These are phyloP conservation scores for Ploettnerulaceae sp. DNA, from an alignment of 2,329 filamentous ascomycete genomes.

Conservation along the genomic window DNA sequence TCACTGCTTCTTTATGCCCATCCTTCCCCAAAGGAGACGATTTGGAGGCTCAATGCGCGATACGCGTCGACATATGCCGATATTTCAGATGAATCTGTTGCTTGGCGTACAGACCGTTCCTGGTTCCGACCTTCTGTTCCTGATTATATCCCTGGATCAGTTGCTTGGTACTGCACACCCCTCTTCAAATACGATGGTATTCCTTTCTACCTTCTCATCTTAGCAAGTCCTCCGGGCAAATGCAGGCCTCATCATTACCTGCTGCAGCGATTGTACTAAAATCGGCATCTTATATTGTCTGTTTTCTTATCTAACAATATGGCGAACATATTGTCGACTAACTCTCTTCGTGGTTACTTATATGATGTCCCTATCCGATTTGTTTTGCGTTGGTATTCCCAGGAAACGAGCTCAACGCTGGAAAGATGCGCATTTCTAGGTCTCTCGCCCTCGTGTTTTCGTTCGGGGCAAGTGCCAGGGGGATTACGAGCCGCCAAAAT, in stretches of 20 bases:
- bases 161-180: slow-evolving; percentile 1
- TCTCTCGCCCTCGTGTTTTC: neutral
- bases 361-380: neutral
- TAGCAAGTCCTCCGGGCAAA: neutral
- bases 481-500: neutral
- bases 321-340: no score
- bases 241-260: no score
- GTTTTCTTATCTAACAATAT: no score
- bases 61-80: neutral
- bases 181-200: neutral
- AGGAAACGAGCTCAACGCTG: neutral
- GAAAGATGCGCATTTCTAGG: neutral
- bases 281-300: no score
- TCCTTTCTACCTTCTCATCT: neutral
- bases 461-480: neutral
- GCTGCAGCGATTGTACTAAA: no score
- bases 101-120: neutral
- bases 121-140: slow-evolving; percentile 1
- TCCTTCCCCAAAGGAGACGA: no score
- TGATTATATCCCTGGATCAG: neutral
- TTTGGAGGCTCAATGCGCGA: neutral
- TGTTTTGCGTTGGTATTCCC: neutral
- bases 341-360: no score
- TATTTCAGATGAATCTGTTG: no score
- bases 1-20: no score